Conservation (phyloP, 176 grass and related monocot genomes). For the Lolium rigidum region DNA sequence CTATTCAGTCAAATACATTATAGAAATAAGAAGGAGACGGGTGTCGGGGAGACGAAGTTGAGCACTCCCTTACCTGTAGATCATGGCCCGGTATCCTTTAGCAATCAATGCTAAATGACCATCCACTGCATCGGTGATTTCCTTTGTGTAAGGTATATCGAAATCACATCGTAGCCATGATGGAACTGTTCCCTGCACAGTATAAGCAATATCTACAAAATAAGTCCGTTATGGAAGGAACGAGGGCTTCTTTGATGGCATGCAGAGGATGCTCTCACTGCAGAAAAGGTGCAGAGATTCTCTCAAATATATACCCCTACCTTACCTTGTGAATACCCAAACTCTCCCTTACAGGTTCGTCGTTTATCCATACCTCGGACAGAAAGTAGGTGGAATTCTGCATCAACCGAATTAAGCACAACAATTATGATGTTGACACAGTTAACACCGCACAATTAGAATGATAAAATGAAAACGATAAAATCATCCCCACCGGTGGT, state of each 20-base stretch:
- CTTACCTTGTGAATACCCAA: constrained; percentile 48
- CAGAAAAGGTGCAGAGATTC: not conserved
- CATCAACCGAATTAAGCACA: not conserved
- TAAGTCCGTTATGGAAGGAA: not conserved
- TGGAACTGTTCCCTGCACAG: constrained; percentile 5
- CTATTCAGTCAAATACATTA: not conserved
- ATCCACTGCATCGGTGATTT: constrained; percentile 33
- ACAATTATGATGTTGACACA: not conserved
- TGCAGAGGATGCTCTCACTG: not conserved
- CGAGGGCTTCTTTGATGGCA: not conserved
- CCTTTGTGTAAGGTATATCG: constrained; percentile 2
- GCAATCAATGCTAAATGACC: constrained; percentile 46
- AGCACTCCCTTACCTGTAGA: constrained; percentile 50
- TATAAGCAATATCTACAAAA: not conserved
- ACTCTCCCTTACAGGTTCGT: constrained; percentile 40
- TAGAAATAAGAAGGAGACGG: not conserved
- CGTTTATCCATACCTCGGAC: constrained; percentile 52
- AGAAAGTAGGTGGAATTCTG: constrained; percentile 48
- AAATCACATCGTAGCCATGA: constrained; percentile 24
- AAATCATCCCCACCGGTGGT: too few relatives aligned
- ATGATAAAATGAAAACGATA: not conserved
- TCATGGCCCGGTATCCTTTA: constrained; percentile 50
- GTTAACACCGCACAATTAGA: not conserved
- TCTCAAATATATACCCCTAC: not conserved
- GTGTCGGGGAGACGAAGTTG: not conserved